These are phyloP conservation scores for Neopestalotiopsis rosae DNA, from an alignment of 2,329 filamentous ascomycete genomes.

Conservation along the genomic window DNA sequence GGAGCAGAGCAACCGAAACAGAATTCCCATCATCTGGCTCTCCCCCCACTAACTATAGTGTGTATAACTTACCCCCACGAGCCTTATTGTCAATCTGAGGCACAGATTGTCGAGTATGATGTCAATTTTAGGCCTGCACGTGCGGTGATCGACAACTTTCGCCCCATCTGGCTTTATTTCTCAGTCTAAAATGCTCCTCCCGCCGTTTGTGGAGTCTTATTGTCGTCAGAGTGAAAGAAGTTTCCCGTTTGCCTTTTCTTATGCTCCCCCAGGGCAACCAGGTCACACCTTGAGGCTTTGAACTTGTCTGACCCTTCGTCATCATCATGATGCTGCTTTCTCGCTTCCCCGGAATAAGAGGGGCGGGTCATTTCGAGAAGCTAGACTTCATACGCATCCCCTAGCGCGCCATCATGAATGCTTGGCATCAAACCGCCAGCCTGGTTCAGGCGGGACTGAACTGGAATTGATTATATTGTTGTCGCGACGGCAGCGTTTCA, in stretches of 20 bases:
- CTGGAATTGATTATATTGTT: not conserved
- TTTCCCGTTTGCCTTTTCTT: no score
- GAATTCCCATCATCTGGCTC: not conserved
- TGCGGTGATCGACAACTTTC: not conserved
- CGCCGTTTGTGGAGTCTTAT: no score
- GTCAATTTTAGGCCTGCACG: constrained; percentile 15
- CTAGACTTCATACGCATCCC: not conserved
- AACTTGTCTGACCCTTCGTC: no score
- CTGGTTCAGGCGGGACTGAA: not conserved
- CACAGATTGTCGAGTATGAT: constrained; percentile 21
- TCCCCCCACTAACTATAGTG: not conserved
- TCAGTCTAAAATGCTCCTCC: no score
- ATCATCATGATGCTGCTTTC: no score
- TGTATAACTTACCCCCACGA: constrained; percentile 7
- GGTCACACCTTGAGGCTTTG: no score
- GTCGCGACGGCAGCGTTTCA: not conserved
- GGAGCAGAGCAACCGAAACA: not conserved
- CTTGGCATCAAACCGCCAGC: not conserved
- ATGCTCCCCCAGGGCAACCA: no score
- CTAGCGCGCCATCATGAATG: not conserved
- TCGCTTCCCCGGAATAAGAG: not conserved
- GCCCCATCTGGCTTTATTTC: not conserved
- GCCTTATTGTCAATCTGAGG: constrained; percentile 17
- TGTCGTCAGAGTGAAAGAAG: no score
- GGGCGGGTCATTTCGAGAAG: not conserved